Base-by-base conservation (phyloP, 176 grass and related monocot species). In the Hsuehochloa calcarea region DNA sequence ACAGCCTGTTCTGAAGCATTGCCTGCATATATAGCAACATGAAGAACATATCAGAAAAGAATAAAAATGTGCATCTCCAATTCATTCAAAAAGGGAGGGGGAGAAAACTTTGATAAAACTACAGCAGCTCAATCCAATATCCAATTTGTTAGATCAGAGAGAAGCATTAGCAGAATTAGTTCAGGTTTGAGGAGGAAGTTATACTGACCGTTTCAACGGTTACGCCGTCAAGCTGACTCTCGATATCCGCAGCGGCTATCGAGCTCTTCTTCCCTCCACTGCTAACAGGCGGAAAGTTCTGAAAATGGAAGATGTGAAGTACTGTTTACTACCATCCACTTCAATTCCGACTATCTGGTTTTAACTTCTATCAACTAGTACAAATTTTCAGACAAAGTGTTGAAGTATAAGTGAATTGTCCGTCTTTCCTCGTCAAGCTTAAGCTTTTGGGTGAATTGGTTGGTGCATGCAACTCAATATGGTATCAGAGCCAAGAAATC, bases 251-350 rank as follows among this genome's bases (percentile, higher is more conserved):
- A 0, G 78, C 20, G 22, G 86, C 87, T 26, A 96, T 89, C 5
- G 80, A 69, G 86, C 93, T 98, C 39, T 13, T 6, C 72, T 65
- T 88, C 55, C 90, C 92, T 34, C 86, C 90, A 26, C 59, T 79
- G 67, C 92, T 83, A 10, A 88, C 85, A 2, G 90, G 89, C 10
- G 96, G 96, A 82, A 98, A 98, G 1, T 40, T 71, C 95, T 97
- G 62, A 26, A 3, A 65, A 77, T 62, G 59, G 40, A 26, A 80
- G 8, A 79, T 6, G 37, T 71, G 31, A 66, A 47, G 52, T 5
- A 56, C 10, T 5, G 1, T 6, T 29, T 80, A 69, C n/a, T 31
- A 68, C 5, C 5, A 89, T 75, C 43, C 5, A 62, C 9, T 89
- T 35, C n/a, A 6, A 31, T 64, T 31, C 1, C 5, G 26, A 65